Conservation (phyloP, 78 protist genomes). For the Speleostelium caveatum region DNA sequence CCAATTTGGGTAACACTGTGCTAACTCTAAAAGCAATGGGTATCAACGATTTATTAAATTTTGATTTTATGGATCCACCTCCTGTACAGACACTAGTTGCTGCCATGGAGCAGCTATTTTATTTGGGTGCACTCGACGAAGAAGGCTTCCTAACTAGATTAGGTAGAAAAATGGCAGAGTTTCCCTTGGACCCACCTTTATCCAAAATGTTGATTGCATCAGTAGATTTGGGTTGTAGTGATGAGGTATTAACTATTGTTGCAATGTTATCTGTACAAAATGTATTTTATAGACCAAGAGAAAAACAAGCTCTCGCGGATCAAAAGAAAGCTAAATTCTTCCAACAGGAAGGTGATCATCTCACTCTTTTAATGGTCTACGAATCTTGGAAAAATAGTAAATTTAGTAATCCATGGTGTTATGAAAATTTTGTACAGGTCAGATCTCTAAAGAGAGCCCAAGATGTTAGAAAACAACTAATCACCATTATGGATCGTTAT, state of each 20-base stretch:
- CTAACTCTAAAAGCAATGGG: slow-evolving; percentile 98
- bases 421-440: slow-evolving; percentile 97
- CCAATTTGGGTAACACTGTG: slow-evolving; percentile 96
- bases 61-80: slow-evolving; percentile 99
- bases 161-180: slow-evolving; percentile 99
- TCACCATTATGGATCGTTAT: slow-evolving; percentile 96
- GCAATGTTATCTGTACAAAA: slow-evolving; percentile 96
- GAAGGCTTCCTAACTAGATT: slow-evolving; percentile 98
- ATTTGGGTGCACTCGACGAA: slow-evolving; percentile 97
- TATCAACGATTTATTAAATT: slow-evolving; percentile 91
- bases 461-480: slow-evolving; percentile 98
- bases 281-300: slow-evolving; percentile 98
- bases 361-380: slow-evolving; percentile 97
- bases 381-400: slow-evolving; percentile 95
- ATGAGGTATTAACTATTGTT: slow-evolving; percentile 97
- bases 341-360: slow-evolving; percentile 98
- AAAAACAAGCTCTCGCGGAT: slow-evolving; percentile 98
- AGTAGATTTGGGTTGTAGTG: slow-evolving; percentile 96
- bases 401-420: slow-evolving; percentile 95
- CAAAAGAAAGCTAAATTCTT: slow-evolving; percentile 93
- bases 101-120: slow-evolving; percentile 93
- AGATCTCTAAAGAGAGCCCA: slow-evolving; percentile 95
- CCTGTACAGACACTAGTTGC: slow-evolving; percentile 92
- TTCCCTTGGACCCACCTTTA: slow-evolving; percentile 98
- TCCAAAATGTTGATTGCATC: slow-evolving; percentile 95